These are phyloP conservation scores for Cryphonectria nitschkei DNA, from an alignment of 2,329 filamentous ascomycete species.

Conservation along the genomic window DNA sequence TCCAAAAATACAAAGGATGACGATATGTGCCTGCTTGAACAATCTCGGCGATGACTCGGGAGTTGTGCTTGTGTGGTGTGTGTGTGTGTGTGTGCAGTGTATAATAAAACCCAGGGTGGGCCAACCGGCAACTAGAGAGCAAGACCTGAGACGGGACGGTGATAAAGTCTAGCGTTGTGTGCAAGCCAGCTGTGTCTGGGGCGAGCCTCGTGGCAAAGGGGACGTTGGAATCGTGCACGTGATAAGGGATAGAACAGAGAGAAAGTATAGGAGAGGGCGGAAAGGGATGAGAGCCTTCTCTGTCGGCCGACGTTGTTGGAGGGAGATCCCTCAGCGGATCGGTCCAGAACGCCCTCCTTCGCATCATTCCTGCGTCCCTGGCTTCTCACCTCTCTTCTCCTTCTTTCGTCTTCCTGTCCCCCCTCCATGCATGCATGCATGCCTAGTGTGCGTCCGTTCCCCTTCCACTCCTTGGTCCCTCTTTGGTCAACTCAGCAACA, in stretches of 20 bases:
- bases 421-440: conserved; percentile 13
- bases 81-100: neutral
- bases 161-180: conserved; percentile 12
- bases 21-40: neutral
- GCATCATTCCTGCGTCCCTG: neutral
- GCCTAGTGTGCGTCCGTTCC: neutral
- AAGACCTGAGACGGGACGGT: neutral
- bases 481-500: conserved; percentile 2
- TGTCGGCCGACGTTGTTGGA: conserved; percentile 8
- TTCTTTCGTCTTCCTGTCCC: neutral
- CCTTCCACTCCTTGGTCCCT: neutral
- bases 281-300: conserved; percentile 18
- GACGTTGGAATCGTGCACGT: conserved; percentile 18
- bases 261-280: neutral
- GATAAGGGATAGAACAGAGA: neutral
- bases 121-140: conserved; percentile 3
- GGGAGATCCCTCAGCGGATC: neutral
- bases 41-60: conserved; percentile 20
- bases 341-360: conserved; percentile 14
- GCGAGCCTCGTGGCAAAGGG: conserved; percentile 20
- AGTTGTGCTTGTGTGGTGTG: neutral
- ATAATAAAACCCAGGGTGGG: neutral
- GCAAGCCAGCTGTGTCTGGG: neutral
- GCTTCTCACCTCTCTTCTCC: neutral
- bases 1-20: neutral